A percentile compares a stretch with the other conserved stretches of the same genome.
Evolutionary conservation across 164 flowering plant species (phyloP).

Genomic region (Umbellularia californica): DNA sequence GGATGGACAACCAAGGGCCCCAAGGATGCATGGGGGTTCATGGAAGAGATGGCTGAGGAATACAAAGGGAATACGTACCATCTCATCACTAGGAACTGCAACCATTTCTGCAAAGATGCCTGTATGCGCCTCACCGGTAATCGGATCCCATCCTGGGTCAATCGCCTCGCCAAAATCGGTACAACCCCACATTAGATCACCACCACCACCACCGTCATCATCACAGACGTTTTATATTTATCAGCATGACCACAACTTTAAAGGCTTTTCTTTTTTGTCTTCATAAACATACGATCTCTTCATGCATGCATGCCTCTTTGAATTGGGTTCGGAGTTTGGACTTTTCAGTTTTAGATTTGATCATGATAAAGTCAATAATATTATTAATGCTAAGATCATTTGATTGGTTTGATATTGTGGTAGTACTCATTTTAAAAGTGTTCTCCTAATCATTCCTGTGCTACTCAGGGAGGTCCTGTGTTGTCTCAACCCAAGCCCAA

Average conservation of each 20-base stretch:
- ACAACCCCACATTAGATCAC: not conserved
- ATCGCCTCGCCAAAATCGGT: conserved; percentile 31
- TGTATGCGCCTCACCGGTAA: conserved; percentile 59
- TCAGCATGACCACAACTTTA: not conserved
- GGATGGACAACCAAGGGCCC: conserved; percentile 59
- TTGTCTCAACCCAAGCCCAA: no score
- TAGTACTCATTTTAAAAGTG: no score
- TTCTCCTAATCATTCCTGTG: no score
- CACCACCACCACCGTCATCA: no score
- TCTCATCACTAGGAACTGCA: conserved; percentile 79
- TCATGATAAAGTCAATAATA: not conserved
- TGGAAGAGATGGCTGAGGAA: conserved; percentile 58
- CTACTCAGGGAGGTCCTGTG: no score
- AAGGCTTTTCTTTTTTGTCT: not conserved
- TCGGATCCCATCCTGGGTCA: conserved; percentile 77
- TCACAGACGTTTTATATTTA: not conserved
- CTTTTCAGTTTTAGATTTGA: not conserved
- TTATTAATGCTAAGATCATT: not conserved
- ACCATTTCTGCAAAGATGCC: conserved; percentile 79
- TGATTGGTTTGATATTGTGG: no score
- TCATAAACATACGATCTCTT: not conserved
- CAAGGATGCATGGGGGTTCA: conserved; percentile 39
- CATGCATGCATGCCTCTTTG: not conserved
- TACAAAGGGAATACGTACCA: conserved; percentile 67
- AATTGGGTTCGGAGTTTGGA: not conserved